Base-by-base conservation (phyloP, 768 basidiomycete species). In the Boletellus sp. region DNA sequence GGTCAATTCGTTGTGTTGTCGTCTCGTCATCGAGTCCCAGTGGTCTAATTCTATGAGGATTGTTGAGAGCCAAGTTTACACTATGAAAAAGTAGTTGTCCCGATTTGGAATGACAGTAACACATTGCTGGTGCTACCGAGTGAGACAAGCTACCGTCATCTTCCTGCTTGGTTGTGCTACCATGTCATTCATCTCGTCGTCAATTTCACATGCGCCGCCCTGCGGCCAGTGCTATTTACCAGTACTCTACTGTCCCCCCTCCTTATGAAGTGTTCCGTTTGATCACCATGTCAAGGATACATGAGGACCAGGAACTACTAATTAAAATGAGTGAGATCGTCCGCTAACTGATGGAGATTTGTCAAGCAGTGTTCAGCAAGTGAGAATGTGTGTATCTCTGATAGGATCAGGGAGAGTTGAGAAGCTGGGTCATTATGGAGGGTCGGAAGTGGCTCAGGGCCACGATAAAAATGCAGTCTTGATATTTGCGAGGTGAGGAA, bases 1-100 rank as follows among this genome's bases (percentile, higher is more conserved):
- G 33, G 73, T 75, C 22, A 74, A 48, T 0, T 60, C 53, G 37
- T 56, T 53, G 19, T 53, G 42, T 41, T 47, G 57, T 42, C 36
- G 54, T 57, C 35, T 55, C n/a, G 42, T 22, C 63, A 60, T 65
- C 12, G 36, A 33, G 38, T 23, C 22, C 31, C 38, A 40, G 17
- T 12, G 17, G 6, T 23, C n/a, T 23, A 23, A 16, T 9, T 10
- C 22, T 16, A 7, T 13, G 11, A 13, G 15, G 22, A 5, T 13
- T 28, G 40, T 41, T 24, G 17, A 16, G 24, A 26, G 23, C 11
- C 23, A 19, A 40, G 35, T 45, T 10, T 17, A 17, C 12, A 17
- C 20, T 34, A 34, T 6, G 13, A 16, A 34, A 6, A 28, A 2
- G 28, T 28, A 2, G 28, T 10, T 10, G 7, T 28, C 28, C 28